These are phyloP conservation scores for Aspergillus texensis DNA, from an alignment of 2,329 filamentous ascomycete species.

Conservation along the genomic window DNA sequence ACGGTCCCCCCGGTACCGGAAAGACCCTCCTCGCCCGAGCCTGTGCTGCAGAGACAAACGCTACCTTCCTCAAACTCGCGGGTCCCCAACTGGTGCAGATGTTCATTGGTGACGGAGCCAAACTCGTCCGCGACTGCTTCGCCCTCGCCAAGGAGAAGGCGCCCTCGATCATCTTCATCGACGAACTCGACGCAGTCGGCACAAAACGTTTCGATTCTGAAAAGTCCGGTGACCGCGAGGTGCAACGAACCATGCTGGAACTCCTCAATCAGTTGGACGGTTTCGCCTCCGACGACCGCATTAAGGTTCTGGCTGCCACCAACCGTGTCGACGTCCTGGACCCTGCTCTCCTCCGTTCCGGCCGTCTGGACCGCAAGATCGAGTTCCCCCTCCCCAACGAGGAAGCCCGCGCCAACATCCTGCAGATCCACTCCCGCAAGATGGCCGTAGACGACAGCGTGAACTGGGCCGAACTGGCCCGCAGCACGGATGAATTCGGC, in stretches of 20 bases:
- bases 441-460: slow-evolving; percentile 93
- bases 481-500: slow-evolving; percentile 97
- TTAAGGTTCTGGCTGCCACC: slow-evolving; percentile 93
- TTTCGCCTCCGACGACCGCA: slow-evolving; percentile 93
- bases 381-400: slow-evolving; percentile 98
- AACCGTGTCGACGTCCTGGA: slow-evolving; percentile 95
- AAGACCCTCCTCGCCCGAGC: slow-evolving; percentile 75
- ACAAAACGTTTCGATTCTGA: slow-evolving; percentile 99
- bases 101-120: slow-evolving; percentile 99
- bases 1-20: slow-evolving; percentile 64
- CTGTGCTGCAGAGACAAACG: slow-evolving; percentile 96
- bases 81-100: slow-evolving; percentile 98
- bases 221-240: slow-evolving; percentile 96
- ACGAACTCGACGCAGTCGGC: slow-evolving; percentile 96
- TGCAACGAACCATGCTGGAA: slow-evolving; percentile 98
- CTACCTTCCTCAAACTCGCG: slow-evolving; percentile 97
- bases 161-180: slow-evolving; percentile 98
- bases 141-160: slow-evolving; percentile 98
- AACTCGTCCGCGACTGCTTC: slow-evolving; percentile 96
- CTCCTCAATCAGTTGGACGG: slow-evolving; percentile 97
- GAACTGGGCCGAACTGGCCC: slow-evolving; percentile 94
- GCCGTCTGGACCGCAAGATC: slow-evolving; percentile 93
- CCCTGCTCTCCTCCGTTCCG: slow-evolving; percentile 85
- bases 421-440: slow-evolving; percentile 96
- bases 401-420: slow-evolving; percentile 93